Evolutionary conservation across 257 asterid species (phyloP), one percentile per base, ranked within the genome.

Genomic region (Scutellaria barbata): DNA sequence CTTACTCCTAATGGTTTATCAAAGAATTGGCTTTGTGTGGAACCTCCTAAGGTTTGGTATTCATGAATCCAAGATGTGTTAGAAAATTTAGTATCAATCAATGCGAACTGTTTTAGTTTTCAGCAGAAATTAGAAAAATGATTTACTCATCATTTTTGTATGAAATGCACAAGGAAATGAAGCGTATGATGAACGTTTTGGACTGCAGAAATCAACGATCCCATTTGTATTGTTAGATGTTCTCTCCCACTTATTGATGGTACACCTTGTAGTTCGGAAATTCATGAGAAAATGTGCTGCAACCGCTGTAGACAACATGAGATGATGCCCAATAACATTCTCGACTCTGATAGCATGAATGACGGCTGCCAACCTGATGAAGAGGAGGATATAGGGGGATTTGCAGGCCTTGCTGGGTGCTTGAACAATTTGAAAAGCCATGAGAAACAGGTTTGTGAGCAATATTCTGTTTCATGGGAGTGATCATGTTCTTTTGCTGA

Each of bases 381-480:
- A 62, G 97, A 85, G 76, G 99, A 94, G 76, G 99, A 94, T 68
- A 89, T 91, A 76, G 99, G 99, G 78, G 96, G 93, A 53, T 94
- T 94, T 76, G 96, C 99, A 69, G 80, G 85, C 66, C 50, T 89
- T 58, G 63, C 96, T 70, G 96, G 96, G 79, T 84, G 96, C 83
- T 74, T 83, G 62, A 69, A 79, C 78, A 84, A 75, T 81, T 83
- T 94, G 76, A 92, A 69, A 76, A 74, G 71, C 85, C 87, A 85
- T 20, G 99, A 94, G 85, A 88, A 82, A 77, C 99, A 94, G 92
- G 98, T 90, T 13, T 35, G 77, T 60, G 57, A 45, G 65, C 45
- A 50, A 57, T 45, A 66, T 66, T 43, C 10, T 1, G 58, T 55
- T 77, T 61, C 68, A 53, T 63, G 20, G 58, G 50, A 22, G 33